A percentile compares a stretch with the other conserved stretches of the same genome.
phyloP scores from a whole-genome alignment of 2,329 filamentous ascomycete genomes.

The Fusarium domesticum region DNA sequence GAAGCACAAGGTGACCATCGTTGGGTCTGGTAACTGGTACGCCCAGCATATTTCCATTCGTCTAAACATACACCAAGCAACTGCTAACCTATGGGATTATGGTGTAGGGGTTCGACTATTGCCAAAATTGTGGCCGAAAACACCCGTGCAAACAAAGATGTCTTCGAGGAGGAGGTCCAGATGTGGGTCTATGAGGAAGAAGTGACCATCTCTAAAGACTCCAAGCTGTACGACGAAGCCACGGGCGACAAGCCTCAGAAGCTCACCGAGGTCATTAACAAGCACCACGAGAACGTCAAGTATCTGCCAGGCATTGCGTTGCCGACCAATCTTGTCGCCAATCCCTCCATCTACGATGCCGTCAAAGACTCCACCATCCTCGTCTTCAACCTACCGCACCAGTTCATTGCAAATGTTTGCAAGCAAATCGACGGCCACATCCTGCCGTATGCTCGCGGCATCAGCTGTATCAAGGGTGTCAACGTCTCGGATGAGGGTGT shows the following conservation, averaged over 20 bases:
- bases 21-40: conserved; percentile 96
- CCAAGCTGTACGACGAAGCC: conserved; percentile 66
- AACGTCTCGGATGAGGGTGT: conserved; percentile 85
- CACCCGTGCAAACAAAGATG: conserved; percentile 67
- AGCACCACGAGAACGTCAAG: conserved; percentile 92
- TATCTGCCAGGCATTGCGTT: conserved; percentile 89
- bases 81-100: conserved; percentile 1
- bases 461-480: conserved; percentile 98
- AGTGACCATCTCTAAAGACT: conserved; percentile 68
- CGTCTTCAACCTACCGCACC: conserved; percentile 94
- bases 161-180: conserved; percentile 87
- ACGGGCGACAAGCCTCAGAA: conserved; percentile 71
- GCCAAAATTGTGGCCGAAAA: conserved; percentile 97
- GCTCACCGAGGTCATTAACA: conserved; percentile 88
- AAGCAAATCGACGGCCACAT: conserved; percentile 83
- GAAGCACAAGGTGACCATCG: conserved; percentile 89
- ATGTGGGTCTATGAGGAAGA: conserved; percentile 99
- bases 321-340: conserved; percentile 79
- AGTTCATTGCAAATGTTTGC: conserved; percentile 89
- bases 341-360: conserved; percentile 74
- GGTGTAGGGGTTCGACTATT: conserved; percentile 83
- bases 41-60: background rate
- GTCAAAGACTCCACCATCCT: conserved; percentile 84
- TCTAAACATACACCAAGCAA: background rate
- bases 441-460: conserved; percentile 84